A percentile compares a stretch with the other conserved stretches of the same genome.
Conservation (phyloP, 345 rosid genomes). For the Pistacia atlantica region DNA sequence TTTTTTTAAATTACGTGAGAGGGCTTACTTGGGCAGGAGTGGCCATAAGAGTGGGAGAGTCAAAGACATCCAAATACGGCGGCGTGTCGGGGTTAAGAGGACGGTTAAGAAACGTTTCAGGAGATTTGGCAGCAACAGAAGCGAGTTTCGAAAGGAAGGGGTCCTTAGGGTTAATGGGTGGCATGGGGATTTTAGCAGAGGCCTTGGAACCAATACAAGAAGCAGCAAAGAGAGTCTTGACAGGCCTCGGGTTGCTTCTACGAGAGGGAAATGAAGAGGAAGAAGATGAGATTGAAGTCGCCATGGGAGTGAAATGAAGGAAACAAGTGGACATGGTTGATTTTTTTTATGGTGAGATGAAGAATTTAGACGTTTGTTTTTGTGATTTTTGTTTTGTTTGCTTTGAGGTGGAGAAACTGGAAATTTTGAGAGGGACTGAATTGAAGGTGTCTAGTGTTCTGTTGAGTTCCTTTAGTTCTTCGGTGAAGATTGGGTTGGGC, state of each 20-base stretch:
- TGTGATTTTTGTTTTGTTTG: background rate
- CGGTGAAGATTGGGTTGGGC: background rate
- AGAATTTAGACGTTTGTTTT: background rate
- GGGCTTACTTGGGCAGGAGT: conserved; percentile 66
- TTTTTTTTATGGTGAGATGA: background rate
- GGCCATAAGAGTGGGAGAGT: conserved; percentile 78
- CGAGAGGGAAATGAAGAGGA: conserved; percentile 35
- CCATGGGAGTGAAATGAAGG: conserved; percentile 41
- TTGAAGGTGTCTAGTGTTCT: no score
- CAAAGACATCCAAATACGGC: conserved; percentile 77
- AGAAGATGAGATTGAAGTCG: conserved; percentile 38
- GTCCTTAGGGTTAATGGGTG: conserved; percentile 82
- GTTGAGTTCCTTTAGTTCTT: background rate
- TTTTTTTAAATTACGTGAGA: background rate
- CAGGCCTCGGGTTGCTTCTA: conserved; percentile 23
- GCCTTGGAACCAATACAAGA: conserved; percentile 39
- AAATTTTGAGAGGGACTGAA: background rate
- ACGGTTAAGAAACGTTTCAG: conserved; percentile 52
- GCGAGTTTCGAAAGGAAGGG: conserved; percentile 69
- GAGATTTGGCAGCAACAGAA: conserved; percentile 56
- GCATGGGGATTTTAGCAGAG: conserved; percentile 61
- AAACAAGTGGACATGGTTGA: conserved; percentile 40
- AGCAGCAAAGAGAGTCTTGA: conserved; percentile 32
- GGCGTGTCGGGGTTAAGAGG: conserved; percentile 51
- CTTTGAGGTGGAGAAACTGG: background rate